Percentiles rank a stretch among this genome's conserved stretches.
Evolutionary conservation across 148 eudicot genomes (phyloP).

Genomic region (Vaccinium vitisidaea): DNA sequence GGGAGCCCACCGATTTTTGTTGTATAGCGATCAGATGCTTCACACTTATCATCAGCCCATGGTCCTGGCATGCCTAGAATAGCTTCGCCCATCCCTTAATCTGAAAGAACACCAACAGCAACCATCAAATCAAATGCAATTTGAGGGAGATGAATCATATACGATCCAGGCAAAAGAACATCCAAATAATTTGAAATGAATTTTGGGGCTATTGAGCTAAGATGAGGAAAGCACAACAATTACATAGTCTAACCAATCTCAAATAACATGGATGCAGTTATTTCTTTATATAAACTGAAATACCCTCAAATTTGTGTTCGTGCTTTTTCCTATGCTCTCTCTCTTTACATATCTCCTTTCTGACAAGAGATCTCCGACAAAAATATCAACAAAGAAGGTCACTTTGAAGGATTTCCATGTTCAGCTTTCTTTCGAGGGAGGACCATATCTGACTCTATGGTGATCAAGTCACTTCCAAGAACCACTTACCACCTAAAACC

Average conservation of each 20-base stretch:
- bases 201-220: not conserved
- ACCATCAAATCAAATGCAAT: not conserved
- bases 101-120: conserved; percentile 9
- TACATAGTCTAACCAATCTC: not conserved
- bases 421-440: not conserved
- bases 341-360: not conserved
- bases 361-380: not conserved
- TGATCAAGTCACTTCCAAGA: not conserved
- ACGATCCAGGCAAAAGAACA: not conserved
- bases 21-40: conserved; percentile 77
- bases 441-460: not conserved
- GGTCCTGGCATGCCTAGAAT: conserved; percentile 80
- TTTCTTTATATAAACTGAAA: not conserved
- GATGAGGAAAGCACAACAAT: not conserved
- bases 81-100: conserved; percentile 47
- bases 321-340: not conserved
- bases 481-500: not conserved
- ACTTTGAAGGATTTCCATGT: not conserved
- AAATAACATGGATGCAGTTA: not conserved
- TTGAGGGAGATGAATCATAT: not conserved
- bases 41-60: conserved; percentile 75
- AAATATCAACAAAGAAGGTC: not conserved
- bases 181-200: not conserved
- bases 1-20: conserved; percentile 84
- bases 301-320: not conserved